These are phyloP conservation scores for Epicoccum nigrum DNA, from an alignment of 2,329 filamentous ascomycete genomes.

Conservation along the genomic window DNA sequence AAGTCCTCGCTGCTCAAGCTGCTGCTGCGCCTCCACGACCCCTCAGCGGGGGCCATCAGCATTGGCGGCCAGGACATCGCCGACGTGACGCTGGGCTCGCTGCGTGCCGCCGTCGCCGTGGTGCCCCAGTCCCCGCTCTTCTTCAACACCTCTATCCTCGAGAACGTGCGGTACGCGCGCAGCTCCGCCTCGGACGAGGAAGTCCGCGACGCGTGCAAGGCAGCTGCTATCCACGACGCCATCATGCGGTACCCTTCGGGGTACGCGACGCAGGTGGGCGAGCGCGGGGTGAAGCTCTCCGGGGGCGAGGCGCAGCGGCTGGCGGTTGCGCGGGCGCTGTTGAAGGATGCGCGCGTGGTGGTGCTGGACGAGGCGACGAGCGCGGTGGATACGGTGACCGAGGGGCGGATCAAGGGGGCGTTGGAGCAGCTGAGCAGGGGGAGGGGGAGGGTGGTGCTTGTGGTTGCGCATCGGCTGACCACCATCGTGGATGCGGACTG, in stretches of 20 bases:
- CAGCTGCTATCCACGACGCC: conserved; percentile 70
- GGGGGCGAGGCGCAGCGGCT: conserved; percentile 93
- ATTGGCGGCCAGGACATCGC: conserved; percentile 65
- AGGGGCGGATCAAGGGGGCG: conserved; percentile 39
- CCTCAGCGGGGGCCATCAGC: conserved; percentile 56
- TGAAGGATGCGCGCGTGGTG: conserved; percentile 16
- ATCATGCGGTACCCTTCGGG: conserved; percentile 68
- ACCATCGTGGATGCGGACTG: conserved; percentile 48
- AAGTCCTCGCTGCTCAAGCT: conserved; percentile 65
- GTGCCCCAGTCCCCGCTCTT: conserved; percentile 67
- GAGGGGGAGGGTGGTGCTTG: conserved; percentile 45
- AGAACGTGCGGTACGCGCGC: conserved; percentile 35
- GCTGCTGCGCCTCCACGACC: conserved; percentile 63
- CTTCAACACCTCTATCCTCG: conserved; percentile 66
- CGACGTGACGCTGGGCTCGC: conserved; percentile 59
- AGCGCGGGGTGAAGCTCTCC: conserved; percentile 57
- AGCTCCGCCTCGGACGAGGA: conserved; percentile 2
- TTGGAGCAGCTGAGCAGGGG: background rate
- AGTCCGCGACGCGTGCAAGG: conserved; percentile 3
- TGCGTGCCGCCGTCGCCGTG: conserved; percentile 63
- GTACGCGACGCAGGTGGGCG: conserved; percentile 92
- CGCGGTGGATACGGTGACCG: conserved; percentile 4
- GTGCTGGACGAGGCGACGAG: conserved; percentile 15
- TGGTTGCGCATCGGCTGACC: conserved; percentile 50
- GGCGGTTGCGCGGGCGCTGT: conserved; percentile 48